phyloP scores from a whole-genome alignment of 495 filamentous ascomycete genomes.

The Xylaria sp. region DNA sequence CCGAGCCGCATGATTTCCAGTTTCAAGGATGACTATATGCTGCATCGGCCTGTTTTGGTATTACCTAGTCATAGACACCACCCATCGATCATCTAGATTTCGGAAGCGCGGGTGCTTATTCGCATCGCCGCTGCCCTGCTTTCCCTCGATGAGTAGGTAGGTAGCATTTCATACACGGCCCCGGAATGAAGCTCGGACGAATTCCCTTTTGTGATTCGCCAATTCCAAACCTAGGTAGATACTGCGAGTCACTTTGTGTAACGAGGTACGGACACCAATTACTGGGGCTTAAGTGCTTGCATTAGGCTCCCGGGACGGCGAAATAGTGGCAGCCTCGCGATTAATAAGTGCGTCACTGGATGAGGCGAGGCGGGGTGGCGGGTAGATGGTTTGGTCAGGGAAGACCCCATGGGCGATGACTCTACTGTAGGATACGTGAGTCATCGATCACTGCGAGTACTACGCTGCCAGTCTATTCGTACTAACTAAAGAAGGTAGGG shows the following conservation, averaged over 20 bases:
- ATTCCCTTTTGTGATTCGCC: neutral
- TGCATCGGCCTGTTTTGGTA: no score
- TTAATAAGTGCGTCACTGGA: neutral
- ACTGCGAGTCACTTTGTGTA: neutral
- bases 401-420: neutral
- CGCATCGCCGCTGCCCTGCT: no score
- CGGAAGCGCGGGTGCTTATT: no score
- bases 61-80: no score
- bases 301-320: neutral
- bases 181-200: neutral
- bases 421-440: constrained; percentile 7
- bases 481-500: neutral
- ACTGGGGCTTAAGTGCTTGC: constrained; percentile 1
- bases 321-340: neutral
- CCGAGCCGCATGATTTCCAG: no score
- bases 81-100: no score
- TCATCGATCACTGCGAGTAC: neutral
- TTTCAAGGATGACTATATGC: no score
- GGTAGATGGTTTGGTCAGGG: neutral
- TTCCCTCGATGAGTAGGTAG: no score
- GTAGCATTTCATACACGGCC: no score
- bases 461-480: neutral
- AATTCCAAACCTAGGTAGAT: neutral
- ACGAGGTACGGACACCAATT: neutral
- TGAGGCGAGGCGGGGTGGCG: neutral